Conservation (phyloP, 257 asterid species). For the Primulina eburnea region DNA sequence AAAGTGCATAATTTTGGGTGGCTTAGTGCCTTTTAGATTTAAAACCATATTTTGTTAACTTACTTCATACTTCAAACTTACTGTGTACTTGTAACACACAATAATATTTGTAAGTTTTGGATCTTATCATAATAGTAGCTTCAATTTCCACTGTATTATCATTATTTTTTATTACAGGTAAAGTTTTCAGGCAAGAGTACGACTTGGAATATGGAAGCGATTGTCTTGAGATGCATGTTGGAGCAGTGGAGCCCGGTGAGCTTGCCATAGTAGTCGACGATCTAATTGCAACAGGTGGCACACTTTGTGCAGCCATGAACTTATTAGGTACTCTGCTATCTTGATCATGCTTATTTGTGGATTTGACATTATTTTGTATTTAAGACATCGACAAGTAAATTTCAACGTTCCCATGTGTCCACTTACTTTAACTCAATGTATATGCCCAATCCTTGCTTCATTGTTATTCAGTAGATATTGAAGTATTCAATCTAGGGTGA, state of each 20-base stretch:
- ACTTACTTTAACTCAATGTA: neutral
- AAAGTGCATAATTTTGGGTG: conserved; percentile 3
- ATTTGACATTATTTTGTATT: neutral
- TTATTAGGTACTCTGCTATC: conserved; percentile 50
- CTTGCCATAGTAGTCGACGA: conserved; percentile 78
- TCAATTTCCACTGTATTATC: neutral
- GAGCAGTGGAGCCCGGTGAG: conserved; percentile 69
- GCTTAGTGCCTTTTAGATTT: neutral
- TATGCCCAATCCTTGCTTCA: neutral
- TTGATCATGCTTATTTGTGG: neutral
- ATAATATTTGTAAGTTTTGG: neutral
- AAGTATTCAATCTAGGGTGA: no score
- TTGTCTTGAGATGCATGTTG: conserved; percentile 84
- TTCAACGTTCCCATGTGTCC: neutral
- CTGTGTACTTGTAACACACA: neutral
- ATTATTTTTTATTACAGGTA: conserved; percentile 35
- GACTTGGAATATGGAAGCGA: conserved; percentile 90
- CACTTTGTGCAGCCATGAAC: conserved; percentile 77
- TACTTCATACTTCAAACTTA: no score
- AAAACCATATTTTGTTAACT: neutral
- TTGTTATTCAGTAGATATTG: neutral
- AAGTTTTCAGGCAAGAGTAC: conserved; percentile 70
- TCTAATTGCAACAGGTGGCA: conserved; percentile 87
- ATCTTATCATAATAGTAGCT: neutral
- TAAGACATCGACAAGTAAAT: neutral